Evolutionary conservation across 306 rosid genomes (phyloP).

Genomic region (Rubus parviflorus): DNA sequence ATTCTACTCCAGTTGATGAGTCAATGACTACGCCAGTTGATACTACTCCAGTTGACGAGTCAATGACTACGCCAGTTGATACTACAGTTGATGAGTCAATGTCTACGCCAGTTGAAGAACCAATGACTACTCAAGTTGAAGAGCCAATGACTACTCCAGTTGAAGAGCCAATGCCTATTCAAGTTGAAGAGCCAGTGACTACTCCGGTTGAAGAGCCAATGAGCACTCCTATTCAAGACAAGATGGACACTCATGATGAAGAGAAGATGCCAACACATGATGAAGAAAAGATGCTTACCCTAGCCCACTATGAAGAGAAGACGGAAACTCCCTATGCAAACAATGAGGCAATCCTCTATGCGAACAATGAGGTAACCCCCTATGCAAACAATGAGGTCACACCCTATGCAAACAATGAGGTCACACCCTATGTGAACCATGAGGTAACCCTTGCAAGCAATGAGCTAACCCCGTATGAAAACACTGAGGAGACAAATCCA

Average conservation of each 20-base stretch:
- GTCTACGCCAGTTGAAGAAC: constrained; percentile 6
- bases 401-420: constrained; percentile 15
- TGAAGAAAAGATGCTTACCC: constrained; percentile 29
- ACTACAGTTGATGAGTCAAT: constrained; percentile 1
- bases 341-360: constrained; percentile 22
- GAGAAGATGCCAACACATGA: constrained; percentile 39
- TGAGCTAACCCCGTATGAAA: constrained; percentile 28
- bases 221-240: constrained; percentile 31
- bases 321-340: constrained; percentile 22
- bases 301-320: constrained; percentile 21
- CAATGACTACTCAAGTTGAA: background rate
- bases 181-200: background rate
- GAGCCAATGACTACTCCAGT: background rate
- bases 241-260: constrained; percentile 49
- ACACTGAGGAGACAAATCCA: constrained; percentile 43
- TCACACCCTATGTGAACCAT: background rate
- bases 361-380: background rate
- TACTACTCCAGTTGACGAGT: background rate
- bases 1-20: background rate
- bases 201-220: constrained; percentile 21
- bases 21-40: background rate
- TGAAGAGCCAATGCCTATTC: background rate
- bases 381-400: constrained; percentile 41
- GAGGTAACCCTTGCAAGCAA: constrained; percentile 21
- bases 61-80: background rate